Evolutionary conservation across 2,329 filamentous ascomycete genomes (phyloP).

Genomic region (Aspergillus vadensis): DNA sequence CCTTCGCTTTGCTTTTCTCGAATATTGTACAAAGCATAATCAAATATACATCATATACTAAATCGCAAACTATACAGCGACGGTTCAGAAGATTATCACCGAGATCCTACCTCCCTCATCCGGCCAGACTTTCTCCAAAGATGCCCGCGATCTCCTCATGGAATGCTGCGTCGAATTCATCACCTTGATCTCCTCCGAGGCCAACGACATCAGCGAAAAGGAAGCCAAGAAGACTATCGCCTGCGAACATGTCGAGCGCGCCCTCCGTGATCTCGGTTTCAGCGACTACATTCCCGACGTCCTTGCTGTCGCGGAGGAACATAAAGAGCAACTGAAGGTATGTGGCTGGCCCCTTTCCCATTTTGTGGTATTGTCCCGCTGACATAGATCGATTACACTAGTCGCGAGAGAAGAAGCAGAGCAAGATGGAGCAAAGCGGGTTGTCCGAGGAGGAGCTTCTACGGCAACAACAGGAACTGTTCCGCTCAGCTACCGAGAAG

Average conservation of each 20-base stretch:
- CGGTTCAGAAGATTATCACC: constrained; percentile 80
- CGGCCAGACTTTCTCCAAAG: constrained; percentile 87
- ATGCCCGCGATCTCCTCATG: constrained; percentile 91
- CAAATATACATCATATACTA: constrained; percentile 4
- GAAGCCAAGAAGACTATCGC: constrained; percentile 99
- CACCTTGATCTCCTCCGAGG: constrained; percentile 95
- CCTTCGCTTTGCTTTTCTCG: background rate
- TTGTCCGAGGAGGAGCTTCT: constrained; percentile 88
- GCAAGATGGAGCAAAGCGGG: constrained; percentile 94
- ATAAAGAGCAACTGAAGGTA: constrained; percentile 92
- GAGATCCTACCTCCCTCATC: constrained; percentile 81
- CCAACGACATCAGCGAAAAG: constrained; percentile 98
- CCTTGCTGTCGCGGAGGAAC: constrained; percentile 80
- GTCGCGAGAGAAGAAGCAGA: constrained; percentile 95
- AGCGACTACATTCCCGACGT: constrained; percentile 88
- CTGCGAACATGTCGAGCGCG: constrained; percentile 95
- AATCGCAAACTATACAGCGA: constrained; percentile 50
- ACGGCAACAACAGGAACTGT: constrained; percentile 86
- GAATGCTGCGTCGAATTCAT: constrained; percentile 99
- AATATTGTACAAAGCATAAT: background rate
- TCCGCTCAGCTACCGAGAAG: constrained; percentile 75
- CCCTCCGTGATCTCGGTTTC: constrained; percentile 89
- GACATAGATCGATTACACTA: constrained; percentile 39
- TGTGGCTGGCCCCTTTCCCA: constrained; percentile 24
- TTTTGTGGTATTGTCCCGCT: background rate